phyloP scores from a whole-genome alignment of 805 yeast species.

The Tanozyma kutaoensis region DNA sequence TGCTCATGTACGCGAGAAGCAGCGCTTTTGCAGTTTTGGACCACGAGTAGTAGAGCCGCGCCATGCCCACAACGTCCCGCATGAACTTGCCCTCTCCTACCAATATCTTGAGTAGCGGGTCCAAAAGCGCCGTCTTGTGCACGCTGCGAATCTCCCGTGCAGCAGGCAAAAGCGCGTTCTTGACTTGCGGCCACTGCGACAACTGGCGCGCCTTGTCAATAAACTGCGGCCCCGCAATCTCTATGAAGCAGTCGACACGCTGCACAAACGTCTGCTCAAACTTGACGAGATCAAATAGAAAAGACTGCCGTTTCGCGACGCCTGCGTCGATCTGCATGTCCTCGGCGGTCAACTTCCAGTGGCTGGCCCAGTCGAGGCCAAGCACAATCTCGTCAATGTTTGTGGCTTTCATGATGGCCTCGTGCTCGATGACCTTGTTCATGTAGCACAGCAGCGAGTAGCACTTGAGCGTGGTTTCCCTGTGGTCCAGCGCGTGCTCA shows the following conservation, averaged over 20 bases:
- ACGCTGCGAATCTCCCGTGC: constrained; percentile 41
- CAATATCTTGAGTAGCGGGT: constrained; percentile 45
- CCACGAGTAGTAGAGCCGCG: constrained; percentile 56
- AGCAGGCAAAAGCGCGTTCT: constrained; percentile 42
- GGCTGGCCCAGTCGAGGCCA: constrained; percentile 48
- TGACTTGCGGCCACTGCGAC: constrained; percentile 31
- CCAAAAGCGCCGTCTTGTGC: constrained; percentile 40
- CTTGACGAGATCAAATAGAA: constrained; percentile 60
- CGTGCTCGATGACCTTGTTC: constrained; percentile 9
- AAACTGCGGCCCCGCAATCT: constrained; percentile 27
- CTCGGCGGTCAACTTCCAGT: constrained; percentile 47
- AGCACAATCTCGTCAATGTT: constrained; percentile 11
- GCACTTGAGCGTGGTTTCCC: constrained; percentile 9
- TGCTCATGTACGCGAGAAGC: constrained; percentile 45
- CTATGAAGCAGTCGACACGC: constrained; percentile 50
- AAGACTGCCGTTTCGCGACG: constrained; percentile 56
- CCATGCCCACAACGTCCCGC: constrained; percentile 33
- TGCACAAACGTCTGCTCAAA: constrained; percentile 60
- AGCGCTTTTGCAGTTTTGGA: constrained; percentile 38
- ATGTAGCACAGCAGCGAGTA: constrained; percentile 20
- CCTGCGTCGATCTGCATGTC: constrained; percentile 37
- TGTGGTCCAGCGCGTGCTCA: background rate
- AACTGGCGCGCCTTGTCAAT: constrained; percentile 14
- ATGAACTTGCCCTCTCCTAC: constrained; percentile 55
- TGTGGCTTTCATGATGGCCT: constrained; percentile 6